Evolutionary conservation across 305 asterid genomes (phyloP).

Genomic region (Solanum hybrid): DNA sequence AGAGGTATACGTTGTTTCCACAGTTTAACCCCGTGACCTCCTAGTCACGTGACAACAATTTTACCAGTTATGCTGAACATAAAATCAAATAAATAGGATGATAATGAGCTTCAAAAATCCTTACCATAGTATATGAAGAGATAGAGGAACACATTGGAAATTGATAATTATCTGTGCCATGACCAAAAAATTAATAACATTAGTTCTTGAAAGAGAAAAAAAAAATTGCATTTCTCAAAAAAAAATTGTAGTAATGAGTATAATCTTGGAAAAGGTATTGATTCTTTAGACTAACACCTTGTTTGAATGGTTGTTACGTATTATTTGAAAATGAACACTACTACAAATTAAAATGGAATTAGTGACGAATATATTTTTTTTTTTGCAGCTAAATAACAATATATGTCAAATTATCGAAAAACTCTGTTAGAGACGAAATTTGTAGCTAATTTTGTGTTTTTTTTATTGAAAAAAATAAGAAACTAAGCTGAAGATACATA

Average conservation of each 20-base stretch:
- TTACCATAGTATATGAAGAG: constrained; percentile 14
- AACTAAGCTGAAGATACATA: not conserved
- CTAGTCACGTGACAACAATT: not conserved
- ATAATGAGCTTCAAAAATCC: not conserved
- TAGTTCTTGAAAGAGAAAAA: not conserved
- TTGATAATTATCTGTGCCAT: constrained; percentile 3
- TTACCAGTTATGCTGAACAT: not conserved
- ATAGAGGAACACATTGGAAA: constrained; percentile 2
- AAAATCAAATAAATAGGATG: not conserved
- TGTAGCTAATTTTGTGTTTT: not conserved
- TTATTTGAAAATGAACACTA: not conserved
- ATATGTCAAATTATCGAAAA: not conserved
- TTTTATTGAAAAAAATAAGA: not conserved
- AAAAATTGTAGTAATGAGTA: not conserved
- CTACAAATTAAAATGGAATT: not conserved
- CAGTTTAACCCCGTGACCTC: not conserved
- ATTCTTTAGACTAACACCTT: not conserved
- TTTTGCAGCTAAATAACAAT: not conserved
- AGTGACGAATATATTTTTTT: not conserved
- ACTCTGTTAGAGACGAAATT: not conserved
- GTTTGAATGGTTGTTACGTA: not conserved
- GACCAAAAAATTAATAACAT: not conserved
- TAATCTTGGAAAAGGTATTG: not conserved
- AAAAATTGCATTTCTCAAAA: not conserved
- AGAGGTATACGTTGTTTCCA: not conserved